These are phyloP conservation scores for Akanthomyces muscarius DNA, from an alignment of 2,329 filamentous ascomycete genomes.

Conservation along the genomic window DNA sequence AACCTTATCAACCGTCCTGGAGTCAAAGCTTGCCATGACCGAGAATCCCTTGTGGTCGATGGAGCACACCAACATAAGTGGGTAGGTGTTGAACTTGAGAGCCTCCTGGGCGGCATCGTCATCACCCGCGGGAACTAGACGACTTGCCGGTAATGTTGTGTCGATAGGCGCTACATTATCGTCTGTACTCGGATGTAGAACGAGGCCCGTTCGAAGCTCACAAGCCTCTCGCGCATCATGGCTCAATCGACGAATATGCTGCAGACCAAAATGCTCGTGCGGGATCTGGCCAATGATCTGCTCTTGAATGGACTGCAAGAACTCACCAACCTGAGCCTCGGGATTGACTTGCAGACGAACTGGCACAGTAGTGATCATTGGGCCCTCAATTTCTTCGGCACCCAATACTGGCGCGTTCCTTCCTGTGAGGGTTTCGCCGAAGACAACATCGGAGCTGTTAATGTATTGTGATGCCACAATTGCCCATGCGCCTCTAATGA, in stretches of 20 bases:
- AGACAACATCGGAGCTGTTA: slow-evolving; percentile 50
- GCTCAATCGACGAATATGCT: slow-evolving; percentile 55
- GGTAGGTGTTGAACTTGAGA: slow-evolving; percentile 56
- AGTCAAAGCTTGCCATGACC: slow-evolving; percentile 62
- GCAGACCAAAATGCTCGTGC: slow-evolving; percentile 60
- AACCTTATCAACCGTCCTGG: slow-evolving; percentile 48
- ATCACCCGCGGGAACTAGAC: slow-evolving; percentile 52
- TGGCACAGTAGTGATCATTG: slow-evolving; percentile 59
- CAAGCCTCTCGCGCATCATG: slow-evolving; percentile 52
- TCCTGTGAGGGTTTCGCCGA: slow-evolving; percentile 57
- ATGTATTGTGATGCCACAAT: slow-evolving; percentile 51
- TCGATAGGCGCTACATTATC: slow-evolving; percentile 24
- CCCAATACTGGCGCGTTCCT: slow-evolving; percentile 47
- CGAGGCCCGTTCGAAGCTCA: slow-evolving; percentile 51
- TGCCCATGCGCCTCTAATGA: slow-evolving; percentile 58
- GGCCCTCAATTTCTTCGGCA: slow-evolving; percentile 53
- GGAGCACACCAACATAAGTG: slow-evolving; percentile 63
- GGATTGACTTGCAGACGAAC: slow-evolving; percentile 46
- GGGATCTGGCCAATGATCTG: slow-evolving; percentile 55
- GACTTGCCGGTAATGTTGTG: slow-evolving; percentile 41
- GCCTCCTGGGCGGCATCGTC: slow-evolving; percentile 56
- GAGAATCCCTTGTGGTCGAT: slow-evolving; percentile 52
- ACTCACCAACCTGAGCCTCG: slow-evolving; percentile 43
- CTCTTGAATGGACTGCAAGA: slow-evolving; percentile 53
- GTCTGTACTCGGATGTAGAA: slow-evolving; percentile 46